phyloP scores from a whole-genome alignment of 1,284 basidiomycete species.

The Xerocomus cyaneibrunnescens region DNA sequence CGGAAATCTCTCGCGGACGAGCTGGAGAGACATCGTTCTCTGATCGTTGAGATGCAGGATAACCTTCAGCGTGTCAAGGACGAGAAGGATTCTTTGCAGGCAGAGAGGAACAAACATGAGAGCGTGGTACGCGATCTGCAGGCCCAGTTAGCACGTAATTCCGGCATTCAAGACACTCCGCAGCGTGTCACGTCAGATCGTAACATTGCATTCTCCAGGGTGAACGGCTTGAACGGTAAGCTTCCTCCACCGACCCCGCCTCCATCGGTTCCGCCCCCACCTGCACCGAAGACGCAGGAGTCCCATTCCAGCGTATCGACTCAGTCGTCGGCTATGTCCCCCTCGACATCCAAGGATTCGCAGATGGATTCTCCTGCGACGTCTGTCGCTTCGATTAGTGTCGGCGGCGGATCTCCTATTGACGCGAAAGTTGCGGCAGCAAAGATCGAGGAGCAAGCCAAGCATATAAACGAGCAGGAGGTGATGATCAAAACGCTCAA shows the following conservation, averaged over 20 bases:
- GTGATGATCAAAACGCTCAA: conserved; percentile 90
- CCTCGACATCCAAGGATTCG: conserved; percentile 61
- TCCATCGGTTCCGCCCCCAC: conserved; percentile 84
- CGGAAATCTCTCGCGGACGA: conserved; percentile 70
- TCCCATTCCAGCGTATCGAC: conserved; percentile 52
- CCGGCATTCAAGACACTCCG: conserved; percentile 44
- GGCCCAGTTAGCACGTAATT: conserved; percentile 63
- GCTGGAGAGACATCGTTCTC: conserved; percentile 71
- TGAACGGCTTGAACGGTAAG: conserved; percentile 65
- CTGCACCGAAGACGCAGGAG: conserved; percentile 62
- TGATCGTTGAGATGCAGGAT: conserved; percentile 72
- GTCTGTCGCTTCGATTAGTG: conserved; percentile 48
- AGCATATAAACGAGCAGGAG: conserved; percentile 80
- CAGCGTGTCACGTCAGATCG: conserved; percentile 54
- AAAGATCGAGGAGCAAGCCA: conserved; percentile 72
- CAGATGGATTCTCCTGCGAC: conserved; percentile 67
- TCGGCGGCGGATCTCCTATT: conserved; percentile 30
- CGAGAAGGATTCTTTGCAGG: conserved; percentile 73
- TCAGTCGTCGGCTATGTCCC: conserved; percentile 52
- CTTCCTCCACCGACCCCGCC: conserved; percentile 88
- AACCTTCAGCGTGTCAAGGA: conserved; percentile 74
- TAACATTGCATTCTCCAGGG: conserved; percentile 52
- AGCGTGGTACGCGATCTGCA: conserved; percentile 70
- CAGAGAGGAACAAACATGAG: conserved; percentile 72
- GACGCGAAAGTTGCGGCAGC: conserved; percentile 55